Evolutionary conservation across 2,329 filamentous ascomycete genomes (phyloP).

Genomic region (Aspergillus texensis): DNA sequence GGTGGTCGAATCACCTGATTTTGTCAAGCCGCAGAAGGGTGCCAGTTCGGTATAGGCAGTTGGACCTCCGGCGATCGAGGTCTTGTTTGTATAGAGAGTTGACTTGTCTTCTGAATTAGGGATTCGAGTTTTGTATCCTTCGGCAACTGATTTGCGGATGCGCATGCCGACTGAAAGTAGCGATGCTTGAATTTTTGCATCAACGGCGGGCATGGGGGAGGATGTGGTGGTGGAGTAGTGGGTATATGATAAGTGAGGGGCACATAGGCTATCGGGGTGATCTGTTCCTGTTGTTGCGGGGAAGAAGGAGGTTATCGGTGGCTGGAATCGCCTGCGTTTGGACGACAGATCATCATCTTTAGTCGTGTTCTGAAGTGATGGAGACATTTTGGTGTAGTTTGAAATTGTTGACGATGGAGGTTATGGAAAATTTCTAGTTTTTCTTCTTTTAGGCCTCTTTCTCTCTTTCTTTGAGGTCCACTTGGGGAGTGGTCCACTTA

Average conservation of each 20-base stretch:
- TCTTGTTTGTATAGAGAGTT: conserved; percentile 3
- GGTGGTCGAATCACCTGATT: conserved; percentile 61
- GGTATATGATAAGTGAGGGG: conserved; percentile 36
- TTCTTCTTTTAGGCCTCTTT: neutral
- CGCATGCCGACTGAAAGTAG: conserved; percentile 94
- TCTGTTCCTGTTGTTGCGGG: conserved; percentile 20
- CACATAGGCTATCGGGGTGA: conserved; percentile 9
- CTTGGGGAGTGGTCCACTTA: neutral
- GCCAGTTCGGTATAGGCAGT: conserved; percentile 61
- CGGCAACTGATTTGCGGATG: conserved; percentile 86
- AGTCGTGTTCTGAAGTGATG: conserved; percentile 15
- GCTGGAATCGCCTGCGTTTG: conserved; percentile 50
- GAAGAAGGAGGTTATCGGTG: conserved; percentile 47
- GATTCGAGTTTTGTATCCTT: conserved; percentile 80
- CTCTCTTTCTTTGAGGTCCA: neutral
- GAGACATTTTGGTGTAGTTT: conserved; percentile 18
- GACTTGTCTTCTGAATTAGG: conserved; percentile 30
- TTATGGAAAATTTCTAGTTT: neutral
- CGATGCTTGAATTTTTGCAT: conserved; percentile 71
- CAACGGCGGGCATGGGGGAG: conserved; percentile 56
- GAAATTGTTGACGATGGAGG: neutral
- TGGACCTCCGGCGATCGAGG: conserved; percentile 13
- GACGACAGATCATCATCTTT: conserved; percentile 30
- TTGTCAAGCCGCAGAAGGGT: conserved; percentile 81
- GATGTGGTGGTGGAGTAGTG: conserved; percentile 45